Conservation (phyloP, 2,329 filamentous ascomycete genomes). For the Teratosphaeria pseudoeucalypti region DNA sequence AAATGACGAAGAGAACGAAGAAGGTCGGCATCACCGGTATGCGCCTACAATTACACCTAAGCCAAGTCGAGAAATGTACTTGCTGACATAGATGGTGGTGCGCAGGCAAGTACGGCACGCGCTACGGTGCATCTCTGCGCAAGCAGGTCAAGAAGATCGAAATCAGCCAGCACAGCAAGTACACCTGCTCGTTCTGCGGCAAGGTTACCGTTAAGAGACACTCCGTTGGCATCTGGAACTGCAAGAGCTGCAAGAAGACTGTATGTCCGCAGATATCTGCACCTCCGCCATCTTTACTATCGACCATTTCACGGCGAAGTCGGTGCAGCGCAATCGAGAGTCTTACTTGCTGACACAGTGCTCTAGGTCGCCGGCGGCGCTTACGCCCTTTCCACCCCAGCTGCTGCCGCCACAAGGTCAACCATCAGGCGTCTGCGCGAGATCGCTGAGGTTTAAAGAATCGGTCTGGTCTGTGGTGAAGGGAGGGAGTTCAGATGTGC, state of each 20-base stretch:
- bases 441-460: conserved; percentile 76
- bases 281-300: not conserved
- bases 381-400: conserved; percentile 87
- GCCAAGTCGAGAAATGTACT: not conserved
- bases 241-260: conserved; percentile 89
- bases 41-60: not conserved
- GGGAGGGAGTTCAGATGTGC: conserved; percentile 5
- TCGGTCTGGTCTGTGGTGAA: not conserved
- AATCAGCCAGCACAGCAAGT: conserved; percentile 81
- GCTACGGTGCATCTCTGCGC: conserved; percentile 98
- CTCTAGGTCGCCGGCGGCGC: conserved; percentile 65
- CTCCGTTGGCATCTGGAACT: conserved; percentile 93
- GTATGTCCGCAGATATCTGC: conserved; percentile 18
- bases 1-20: conserved; percentile 93
- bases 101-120: conserved; percentile 71
- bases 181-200: conserved; percentile 97
- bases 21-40: conserved; percentile 92
- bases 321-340: not conserved
- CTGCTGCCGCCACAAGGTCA: conserved; percentile 86
- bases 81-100: not conserved
- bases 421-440: conserved; percentile 95
- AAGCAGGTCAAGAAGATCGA: conserved; percentile 99
- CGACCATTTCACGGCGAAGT: not conserved
- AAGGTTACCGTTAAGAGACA: conserved; percentile 71
- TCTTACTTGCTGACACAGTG: not conserved